Conservation (phyloP, 2,329 filamentous ascomycete genomes). For the Colletotrichum sp. region DNA sequence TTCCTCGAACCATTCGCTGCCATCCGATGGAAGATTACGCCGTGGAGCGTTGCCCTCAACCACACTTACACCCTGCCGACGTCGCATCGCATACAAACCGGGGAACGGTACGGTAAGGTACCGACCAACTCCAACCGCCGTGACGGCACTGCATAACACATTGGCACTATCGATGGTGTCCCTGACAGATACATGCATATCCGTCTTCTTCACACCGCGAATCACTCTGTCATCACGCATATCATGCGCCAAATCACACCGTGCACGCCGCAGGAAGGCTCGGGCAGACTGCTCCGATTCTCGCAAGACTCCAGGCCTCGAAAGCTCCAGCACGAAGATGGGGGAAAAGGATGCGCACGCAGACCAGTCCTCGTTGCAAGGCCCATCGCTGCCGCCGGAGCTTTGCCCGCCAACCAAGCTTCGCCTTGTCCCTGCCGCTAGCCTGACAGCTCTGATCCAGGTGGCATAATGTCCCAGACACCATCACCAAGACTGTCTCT, state of each 20-base stretch:
- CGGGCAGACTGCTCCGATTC: background rate
- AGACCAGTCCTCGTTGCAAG: background rate
- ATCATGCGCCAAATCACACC: background rate
- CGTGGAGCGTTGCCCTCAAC: slow-evolving; percentile 6
- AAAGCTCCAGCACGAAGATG: background rate
- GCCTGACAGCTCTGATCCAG: background rate
- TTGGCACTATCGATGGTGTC: background rate
- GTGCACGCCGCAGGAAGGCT: background rate
- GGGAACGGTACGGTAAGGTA: background rate
- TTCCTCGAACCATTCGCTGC: background rate
- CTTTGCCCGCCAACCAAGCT: background rate
- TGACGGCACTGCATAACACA: background rate
- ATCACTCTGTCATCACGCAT: background rate
- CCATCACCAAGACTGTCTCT: background rate
- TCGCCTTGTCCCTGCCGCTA: background rate
- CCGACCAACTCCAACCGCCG: background rate
- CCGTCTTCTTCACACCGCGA: background rate
- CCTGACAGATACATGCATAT: background rate
- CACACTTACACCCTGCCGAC: background rate
- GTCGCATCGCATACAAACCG: background rate
- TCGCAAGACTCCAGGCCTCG: background rate
- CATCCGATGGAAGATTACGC: background rate
- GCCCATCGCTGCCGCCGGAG: background rate
- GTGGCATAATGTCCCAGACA: slow-evolving; percentile 1
- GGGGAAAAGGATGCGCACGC: background rate